A percentile compares a stretch with the other conserved stretches of the same genome.
Conservation (phyloP, 2,329 filamentous ascomycete species). For the Curvularia verruculosa region DNA sequence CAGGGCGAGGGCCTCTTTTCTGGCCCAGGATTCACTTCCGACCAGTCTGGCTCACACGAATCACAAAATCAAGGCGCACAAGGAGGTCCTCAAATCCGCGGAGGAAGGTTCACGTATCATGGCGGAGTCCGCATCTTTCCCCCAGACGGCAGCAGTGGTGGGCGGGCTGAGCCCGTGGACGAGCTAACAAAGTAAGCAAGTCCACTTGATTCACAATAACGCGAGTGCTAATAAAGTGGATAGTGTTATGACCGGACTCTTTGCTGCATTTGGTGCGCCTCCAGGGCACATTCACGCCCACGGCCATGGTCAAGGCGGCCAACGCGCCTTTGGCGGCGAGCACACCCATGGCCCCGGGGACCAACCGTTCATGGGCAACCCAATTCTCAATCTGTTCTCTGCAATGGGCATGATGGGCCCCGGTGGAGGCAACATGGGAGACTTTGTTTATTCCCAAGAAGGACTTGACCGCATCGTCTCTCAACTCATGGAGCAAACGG, state of each 20-base stretch:
- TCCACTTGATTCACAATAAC: constrained; percentile 46
- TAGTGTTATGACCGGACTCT: constrained; percentile 43
- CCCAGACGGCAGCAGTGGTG: constrained; percentile 59
- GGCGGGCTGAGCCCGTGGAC: constrained; percentile 54
- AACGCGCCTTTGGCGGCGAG: constrained; percentile 15
- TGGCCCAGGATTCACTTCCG: constrained; percentile 11
- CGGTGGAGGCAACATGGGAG: constrained; percentile 62
- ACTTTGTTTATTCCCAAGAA: constrained; percentile 90
- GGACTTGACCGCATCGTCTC: constrained; percentile 88
- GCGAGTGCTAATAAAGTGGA: constrained; percentile 21
- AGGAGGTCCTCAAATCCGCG: constrained; percentile 20
- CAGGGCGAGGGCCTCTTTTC: constrained; percentile 25
- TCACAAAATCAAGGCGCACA: constrained; percentile 19
- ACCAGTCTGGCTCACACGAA: constrained; percentile 25
- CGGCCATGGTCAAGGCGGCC: constrained; percentile 11
- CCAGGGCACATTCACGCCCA: constrained; percentile 25
- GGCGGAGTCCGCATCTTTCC: constrained; percentile 53
- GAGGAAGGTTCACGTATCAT: constrained; percentile 41
- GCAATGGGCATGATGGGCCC: constrained; percentile 37
- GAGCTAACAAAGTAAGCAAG: constrained; percentile 50
- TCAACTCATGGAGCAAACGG: constrained; percentile 83
- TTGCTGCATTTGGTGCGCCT: constrained; percentile 43
- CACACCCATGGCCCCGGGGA: constrained; percentile 14
- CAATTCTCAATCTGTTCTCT: constrained; percentile 55
- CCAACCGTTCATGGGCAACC: constrained; percentile 29